Evolutionary conservation across 495 filamentous ascomycete species (phyloP), one percentile per base, ranked within the genome.

Genomic region (Antarctomyces pellizariae): DNA sequence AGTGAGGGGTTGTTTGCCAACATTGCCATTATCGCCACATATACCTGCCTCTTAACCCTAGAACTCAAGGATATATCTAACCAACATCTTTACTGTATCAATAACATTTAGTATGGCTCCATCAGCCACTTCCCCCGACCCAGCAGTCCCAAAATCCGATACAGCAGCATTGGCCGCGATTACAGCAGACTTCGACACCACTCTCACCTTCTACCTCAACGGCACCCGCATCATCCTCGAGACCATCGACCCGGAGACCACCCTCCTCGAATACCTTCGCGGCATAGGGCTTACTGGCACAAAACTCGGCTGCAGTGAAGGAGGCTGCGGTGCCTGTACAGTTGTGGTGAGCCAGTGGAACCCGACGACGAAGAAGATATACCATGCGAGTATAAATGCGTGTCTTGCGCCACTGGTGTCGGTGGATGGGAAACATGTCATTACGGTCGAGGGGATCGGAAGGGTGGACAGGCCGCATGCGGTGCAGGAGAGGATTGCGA

Each of bases 381-480:
- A 92, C 41, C 80, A 95, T 33, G 38, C 38, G 5, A 41, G 38
- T 28, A 75, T 92, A 28, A 95, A 95, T 44, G 86, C 86, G 22
- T 97, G 86, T 44, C 60, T 97, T 17, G 84, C 84, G 8, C 86
- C 86, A 1, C 56, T 97, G 27, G 71, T 82, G 16, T 84, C 79
- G 34, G 64, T 97, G 8, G 86, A 93, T 50, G 86, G 86, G 13
- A 97, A 97, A 48, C 86, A 97, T 61, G 83, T 97, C 35, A 83
- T 97, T 38, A 97, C 86, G 5, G 69, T 97, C 7, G 86, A 97
- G 48, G 86, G 86, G n/a, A 91, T 97, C 46, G 86, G 86, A 6
- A 75, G 75, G 42, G 67, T 74, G 25, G 74, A 82, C 47, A 64
- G 62, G 19, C 86, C 86, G 7, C 86, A 97, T 54, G 77, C 86